Evolutionary conservation across 2,329 filamentous ascomycete genomes (phyloP), one percentile per base, ranked within the genome.

Genomic region (Trichoderma arundinaceum): DNA sequence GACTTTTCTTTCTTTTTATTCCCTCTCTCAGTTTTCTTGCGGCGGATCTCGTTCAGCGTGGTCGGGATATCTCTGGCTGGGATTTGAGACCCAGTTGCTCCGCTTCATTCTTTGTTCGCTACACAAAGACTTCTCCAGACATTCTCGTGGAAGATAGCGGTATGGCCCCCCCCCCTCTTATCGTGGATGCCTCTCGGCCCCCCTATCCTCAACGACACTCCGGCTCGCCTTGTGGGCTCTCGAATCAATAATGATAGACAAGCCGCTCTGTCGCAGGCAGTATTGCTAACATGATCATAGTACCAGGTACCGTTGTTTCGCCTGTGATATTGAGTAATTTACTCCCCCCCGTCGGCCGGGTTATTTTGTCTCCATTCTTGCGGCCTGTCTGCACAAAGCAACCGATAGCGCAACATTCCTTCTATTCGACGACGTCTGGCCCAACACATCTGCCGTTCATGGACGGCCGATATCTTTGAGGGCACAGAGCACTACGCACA

Each of bases 391-490:
- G 49, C 46, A 28, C 49, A 52, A 28, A 19, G 35, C 35, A 9
- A 17, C 32, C 48, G 63, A 58, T 65, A 64, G 56, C 52, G 51
- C 49, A 48, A 54, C 57, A 54, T 56, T 49, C 56, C 51, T 60
- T 66, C 58, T 43, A 60, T 49, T 49, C 22, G 22, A 56, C 60
- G 60, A 57, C 38, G 39, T 58, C 38, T 51, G 44, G 56, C 56
- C 56, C 56, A 52, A 59, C 64, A 54, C 62, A 56, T 41, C 51
- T 61, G 54, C 67, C 68, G 70, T 75, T 74, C 66, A 76, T 76
- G 74, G 74, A 76, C 71, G 68, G 66, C 61, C 67, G 69, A 63
- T 67, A 63, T 64, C 59, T 68, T 63, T 60, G 64, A 69, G 71
- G 66, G 71, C 54, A 68, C 46, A 56, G 66, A 65, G 66, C 41